A percentile compares a stretch with the other conserved stretches of the same genome.
Evolutionary conservation across 495 filamentous ascomycete genomes (phyloP).

Genomic region (Amphirosellinia nigrospora): DNA sequence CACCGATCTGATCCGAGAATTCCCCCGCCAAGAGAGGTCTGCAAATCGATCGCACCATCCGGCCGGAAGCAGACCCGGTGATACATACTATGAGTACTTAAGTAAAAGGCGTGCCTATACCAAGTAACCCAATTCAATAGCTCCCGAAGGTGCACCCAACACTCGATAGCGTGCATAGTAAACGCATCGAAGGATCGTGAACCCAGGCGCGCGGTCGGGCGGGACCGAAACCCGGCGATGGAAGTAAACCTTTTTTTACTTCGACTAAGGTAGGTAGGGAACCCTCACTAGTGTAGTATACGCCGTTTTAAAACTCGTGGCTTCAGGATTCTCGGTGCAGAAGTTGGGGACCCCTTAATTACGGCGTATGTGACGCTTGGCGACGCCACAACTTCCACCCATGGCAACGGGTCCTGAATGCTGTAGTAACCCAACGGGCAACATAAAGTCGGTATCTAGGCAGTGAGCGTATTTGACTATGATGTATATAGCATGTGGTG

Average conservation of each 20-base stretch:
- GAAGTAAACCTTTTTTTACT: neutral
- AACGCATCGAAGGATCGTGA: constrained; percentile 8
- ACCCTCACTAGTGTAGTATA: neutral
- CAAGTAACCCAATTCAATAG: neutral
- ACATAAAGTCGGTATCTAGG: neutral
- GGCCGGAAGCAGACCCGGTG: neutral
- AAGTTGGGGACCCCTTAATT: neutral
- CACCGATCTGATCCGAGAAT: neutral
- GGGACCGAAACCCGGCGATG: neutral
- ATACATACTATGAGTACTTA: neutral
- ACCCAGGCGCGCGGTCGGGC: constrained; percentile 1
- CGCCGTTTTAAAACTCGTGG: neutral
- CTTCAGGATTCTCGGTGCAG: neutral
- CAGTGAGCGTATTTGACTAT: neutral
- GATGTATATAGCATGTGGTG: neutral
- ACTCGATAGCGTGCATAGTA: neutral
- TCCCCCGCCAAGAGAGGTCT: neutral
- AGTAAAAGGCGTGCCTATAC: neutral
- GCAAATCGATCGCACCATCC: neutral
- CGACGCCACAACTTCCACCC: neutral
- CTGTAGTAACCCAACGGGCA: neutral
- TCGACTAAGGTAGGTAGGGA: neutral
- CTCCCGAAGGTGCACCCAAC: neutral
- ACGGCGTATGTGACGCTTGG: neutral
- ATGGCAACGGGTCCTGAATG: too few relatives aligned